Base-by-base conservation (phyloP, 2,329 filamentous ascomycete genomes). In the Penicillium paneum region DNA sequence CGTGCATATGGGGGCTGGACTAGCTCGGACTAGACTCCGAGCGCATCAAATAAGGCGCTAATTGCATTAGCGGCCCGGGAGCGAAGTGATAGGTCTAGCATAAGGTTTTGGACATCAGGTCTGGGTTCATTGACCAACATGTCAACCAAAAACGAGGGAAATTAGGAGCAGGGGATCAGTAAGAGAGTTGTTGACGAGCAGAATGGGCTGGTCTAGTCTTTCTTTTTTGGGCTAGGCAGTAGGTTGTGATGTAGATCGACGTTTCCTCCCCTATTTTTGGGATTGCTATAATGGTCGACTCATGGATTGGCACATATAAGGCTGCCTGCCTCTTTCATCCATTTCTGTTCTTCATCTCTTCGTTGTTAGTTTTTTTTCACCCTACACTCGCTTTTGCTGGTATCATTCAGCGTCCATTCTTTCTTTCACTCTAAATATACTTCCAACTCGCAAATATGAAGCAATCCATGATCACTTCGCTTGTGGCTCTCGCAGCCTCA, bases 341-440 rank as follows among this genome's bases (percentile, higher is more conserved):
- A 45, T 43, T 44, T 3, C 8, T 36, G 15, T 42, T 39, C 28
- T 44, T 29, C 46, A 35, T 55, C 38, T 34, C 35, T 35, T 55
- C 58, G 56, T 58, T 58, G 56, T 57, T 51, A 39, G 48, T 44
- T 47, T 36, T 56, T 52, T 54, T 41, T 32, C 47, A 24, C 21
- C 21, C 21, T 3, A 24, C 63, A 56, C 56, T 66, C 64, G 45
- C 66, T 65, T 55, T 59, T 64, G 63, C 64, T 60, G 57, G 41
- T 56, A 8, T 52, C 10, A 34, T 46, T 53, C 58, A 64, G 57
- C 64, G 63, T 65, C 64, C 64, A 59, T 59, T 67, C 62, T 57
- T 64, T 64, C 19, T 54, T 51, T 46, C 52, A 26, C 8, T 24
- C 8, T 31, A 21, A 15, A 34, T 24, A 49, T 42, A 42, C 36